Evolutionary conservation across 805 yeast species (phyloP), one percentile per base, ranked within the genome.

Genomic region (Kodamaea laetipori): DNA sequence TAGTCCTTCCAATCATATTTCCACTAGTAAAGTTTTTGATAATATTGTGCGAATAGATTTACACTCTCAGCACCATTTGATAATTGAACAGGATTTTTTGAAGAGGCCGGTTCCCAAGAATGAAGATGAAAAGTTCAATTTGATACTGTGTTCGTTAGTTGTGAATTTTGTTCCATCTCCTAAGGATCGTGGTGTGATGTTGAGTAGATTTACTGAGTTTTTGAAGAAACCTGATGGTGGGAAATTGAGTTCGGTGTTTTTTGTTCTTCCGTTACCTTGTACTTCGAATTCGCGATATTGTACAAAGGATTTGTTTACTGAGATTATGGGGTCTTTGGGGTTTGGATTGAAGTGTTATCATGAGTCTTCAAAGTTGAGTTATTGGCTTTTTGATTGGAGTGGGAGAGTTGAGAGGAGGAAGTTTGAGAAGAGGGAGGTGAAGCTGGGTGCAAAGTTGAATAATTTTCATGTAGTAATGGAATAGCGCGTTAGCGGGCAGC

Each of bases 231-330:
- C 76, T 3, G 42, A 46, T 1, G 17, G 23, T 0, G 41, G 39
- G 3, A 41, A 51, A 5, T 46, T 61, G 3, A 69, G 78, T 4
- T 56, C 71, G 25, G 61, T 90, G 4, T 90, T 92, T 57, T 62
- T 92, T 9, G 98, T 92, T 5, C 66, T 92, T 3, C 99, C 99
- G 0, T 69, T 86, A 26, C 96, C 98, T 0, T 92, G 99, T 58
- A 69, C 88, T 1, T 60, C 68, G 6, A 90, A 92, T 60, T 90
- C 97, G 0, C 71, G 98, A 35, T 92, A 90, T 58, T 80, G 84
- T 60, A 76, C 78, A 48, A 68, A 71, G 30, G 58, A 56, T 0
- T 61, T 60, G 18, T 64, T 78, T 6, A 51, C 60, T 1, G 58
- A 62, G 1, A 74, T 90, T 9, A 74, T 84, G 78, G 25, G 46